Percentiles rank a stretch among this genome's conserved stretches.
phyloP scores from a whole-genome alignment of 2,329 filamentous ascomycete species.

The Monosporascus ibericus region DNA sequence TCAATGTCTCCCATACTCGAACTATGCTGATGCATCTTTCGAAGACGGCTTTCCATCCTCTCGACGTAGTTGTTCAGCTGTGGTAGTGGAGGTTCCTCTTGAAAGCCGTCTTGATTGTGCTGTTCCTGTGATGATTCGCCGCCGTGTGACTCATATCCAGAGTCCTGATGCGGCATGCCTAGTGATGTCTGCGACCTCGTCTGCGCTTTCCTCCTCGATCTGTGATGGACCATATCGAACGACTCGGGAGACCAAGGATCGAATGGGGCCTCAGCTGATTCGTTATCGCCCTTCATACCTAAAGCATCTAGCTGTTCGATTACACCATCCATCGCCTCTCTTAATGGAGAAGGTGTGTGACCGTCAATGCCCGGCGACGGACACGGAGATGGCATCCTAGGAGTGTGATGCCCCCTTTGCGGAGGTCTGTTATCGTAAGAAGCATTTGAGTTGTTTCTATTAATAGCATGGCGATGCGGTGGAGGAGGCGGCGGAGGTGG shows the following conservation, averaged over 20 bases:
- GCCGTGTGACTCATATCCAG: constrained; percentile 55
- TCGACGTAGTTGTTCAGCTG: constrained; percentile 82
- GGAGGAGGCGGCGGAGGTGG: constrained; percentile 78
- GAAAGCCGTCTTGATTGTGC: constrained; percentile 32
- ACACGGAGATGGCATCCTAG: constrained; percentile 54
- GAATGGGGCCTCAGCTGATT: constrained; percentile 50
- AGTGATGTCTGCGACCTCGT: constrained; percentile 65
- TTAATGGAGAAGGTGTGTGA: constrained; percentile 82
- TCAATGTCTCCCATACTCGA: constrained; percentile 32
- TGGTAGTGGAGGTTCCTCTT: constrained; percentile 53
- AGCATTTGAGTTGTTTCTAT: constrained; percentile 20
- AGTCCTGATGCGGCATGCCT: constrained; percentile 58
- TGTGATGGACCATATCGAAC: constrained; percentile 54
- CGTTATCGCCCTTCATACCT: constrained; percentile 53
- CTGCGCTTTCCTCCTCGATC: constrained; percentile 29
- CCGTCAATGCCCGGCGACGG: constrained; percentile 62
- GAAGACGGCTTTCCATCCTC: constrained; percentile 80
- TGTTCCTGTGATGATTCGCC: constrained; percentile 46
- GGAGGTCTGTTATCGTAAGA: constrained; percentile 33
- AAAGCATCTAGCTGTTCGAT: constrained; percentile 93
- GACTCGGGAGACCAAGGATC: constrained; percentile 90
- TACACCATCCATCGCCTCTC: constrained; percentile 96
- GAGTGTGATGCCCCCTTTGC: constrained; percentile 42
- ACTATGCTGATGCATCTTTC: constrained; percentile 61
- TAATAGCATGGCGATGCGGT: constrained; percentile 64